Conservation (phyloP, 805 yeast genomes). For the Dipodascus geniculatus region DNA sequence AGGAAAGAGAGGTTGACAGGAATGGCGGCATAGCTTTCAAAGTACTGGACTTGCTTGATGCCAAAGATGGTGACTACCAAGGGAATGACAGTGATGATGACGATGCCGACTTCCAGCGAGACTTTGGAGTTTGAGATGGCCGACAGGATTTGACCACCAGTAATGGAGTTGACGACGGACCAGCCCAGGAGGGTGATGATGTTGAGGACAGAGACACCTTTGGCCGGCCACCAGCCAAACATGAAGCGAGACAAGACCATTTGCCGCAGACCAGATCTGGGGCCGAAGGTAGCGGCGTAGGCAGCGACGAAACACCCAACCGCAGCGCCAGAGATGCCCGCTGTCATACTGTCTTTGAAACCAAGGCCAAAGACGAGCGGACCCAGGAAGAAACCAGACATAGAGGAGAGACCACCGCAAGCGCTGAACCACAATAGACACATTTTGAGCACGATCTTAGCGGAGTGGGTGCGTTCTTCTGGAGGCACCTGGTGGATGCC, state of each 20-base stretch:
- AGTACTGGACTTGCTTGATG: constrained; percentile 53
- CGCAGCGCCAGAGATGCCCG: constrained; percentile 52
- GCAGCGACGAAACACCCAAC: constrained; percentile 72
- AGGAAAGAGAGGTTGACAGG: constrained; percentile 61
- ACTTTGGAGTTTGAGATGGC: constrained; percentile 53
- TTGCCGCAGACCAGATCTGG: constrained; percentile 80
- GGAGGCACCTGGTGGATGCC: constrained; percentile 72
- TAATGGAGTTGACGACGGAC: constrained; percentile 83
- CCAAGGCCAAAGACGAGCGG: constrained; percentile 62
- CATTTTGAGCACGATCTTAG: constrained; percentile 27
- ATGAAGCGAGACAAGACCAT: constrained; percentile 73
- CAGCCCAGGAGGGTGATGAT: constrained; percentile 79
- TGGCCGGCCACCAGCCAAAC: constrained; percentile 81
- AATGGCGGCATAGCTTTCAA: constrained; percentile 54
- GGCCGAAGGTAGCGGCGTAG: constrained; percentile 79
- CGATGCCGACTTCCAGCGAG: constrained; percentile 63
- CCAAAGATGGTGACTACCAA: constrained; percentile 67
- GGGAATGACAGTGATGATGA: constrained; percentile 54
- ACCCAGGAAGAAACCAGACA: constrained; percentile 73
- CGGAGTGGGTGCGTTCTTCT: constrained; percentile 36
- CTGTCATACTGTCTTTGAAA: constrained; percentile 46
- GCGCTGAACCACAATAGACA: constrained; percentile 77
- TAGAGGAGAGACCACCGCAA: constrained; percentile 78
- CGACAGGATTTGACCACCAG: constrained; percentile 74
- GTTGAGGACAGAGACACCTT: constrained; percentile 58